Evolutionary conservation across 2,329 filamentous ascomycete species (phyloP).

Genomic region (Trichoderma sp.): DNA sequence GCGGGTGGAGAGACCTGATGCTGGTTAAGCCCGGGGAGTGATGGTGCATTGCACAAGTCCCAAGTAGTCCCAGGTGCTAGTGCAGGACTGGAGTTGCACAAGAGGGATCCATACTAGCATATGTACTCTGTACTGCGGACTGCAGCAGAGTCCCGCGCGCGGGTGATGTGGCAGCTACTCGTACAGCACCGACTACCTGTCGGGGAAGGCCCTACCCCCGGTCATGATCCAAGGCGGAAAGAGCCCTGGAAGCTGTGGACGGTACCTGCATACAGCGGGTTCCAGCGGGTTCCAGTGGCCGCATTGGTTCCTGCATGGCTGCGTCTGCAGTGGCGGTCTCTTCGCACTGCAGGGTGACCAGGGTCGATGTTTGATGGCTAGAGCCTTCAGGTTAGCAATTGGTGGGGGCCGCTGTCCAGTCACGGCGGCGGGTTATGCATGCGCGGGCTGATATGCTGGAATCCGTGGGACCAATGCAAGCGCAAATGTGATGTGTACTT

Average conservation of each 20-base stretch:
- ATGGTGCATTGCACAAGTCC: slow-evolving; percentile 13
- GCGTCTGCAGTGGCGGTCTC: slow-evolving; percentile 20
- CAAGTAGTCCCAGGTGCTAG: background rate
- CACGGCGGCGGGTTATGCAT: slow-evolving; percentile 7
- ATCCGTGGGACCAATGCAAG: background rate
- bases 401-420: slow-evolving; percentile 12
- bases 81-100: background rate
- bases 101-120: background rate
- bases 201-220: background rate
- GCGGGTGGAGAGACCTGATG: background rate
- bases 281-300: slow-evolving; percentile 17
- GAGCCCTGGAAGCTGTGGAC: slow-evolving; percentile 13
- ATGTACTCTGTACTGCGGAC: background rate
- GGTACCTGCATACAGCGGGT: slow-evolving; percentile 19
- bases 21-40: background rate
- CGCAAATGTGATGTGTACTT: background rate
- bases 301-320: slow-evolving; percentile 21
- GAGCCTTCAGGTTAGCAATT: background rate
- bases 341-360: background rate
- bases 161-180: slow-evolving; percentile 6
- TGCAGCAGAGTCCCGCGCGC: background rate
- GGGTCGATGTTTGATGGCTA: background rate
- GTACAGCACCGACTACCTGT: background rate
- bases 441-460: slow-evolving; percentile 1
- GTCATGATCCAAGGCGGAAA: slow-evolving; percentile 11